A percentile compares a stretch with the other conserved stretches of the same genome.
Conservation (phyloP, 1,139 yeast genomes). For the Meyerozyma guilliermondii region DNA sequence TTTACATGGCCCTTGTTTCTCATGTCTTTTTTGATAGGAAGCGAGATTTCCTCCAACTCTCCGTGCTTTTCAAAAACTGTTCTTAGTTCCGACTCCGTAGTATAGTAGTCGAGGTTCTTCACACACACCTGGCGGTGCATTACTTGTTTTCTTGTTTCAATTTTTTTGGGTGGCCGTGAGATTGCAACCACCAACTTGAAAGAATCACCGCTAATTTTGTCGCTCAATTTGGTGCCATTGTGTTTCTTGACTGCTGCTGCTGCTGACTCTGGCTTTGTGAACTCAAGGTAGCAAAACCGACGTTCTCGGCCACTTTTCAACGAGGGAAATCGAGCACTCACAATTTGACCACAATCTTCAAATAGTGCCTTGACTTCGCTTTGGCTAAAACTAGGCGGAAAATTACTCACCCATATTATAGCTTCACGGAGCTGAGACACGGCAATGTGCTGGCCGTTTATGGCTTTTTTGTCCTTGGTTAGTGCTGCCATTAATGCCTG, state of each 20-base stretch:
- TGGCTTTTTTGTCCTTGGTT: constrained; percentile 49
- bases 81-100: constrained; percentile 22
- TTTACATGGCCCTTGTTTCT: constrained; percentile 23
- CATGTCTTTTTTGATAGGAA: constrained; percentile 40
- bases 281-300: constrained; percentile 76
- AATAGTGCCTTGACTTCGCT: constrained; percentile 41
- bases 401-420: constrained; percentile 69
- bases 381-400: constrained; percentile 52
- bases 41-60: constrained; percentile 41
- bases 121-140: constrained; percentile 51
- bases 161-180: constrained; percentile 44
- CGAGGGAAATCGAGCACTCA: constrained; percentile 65
- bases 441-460: constrained; percentile 37
- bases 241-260: constrained; percentile 37
- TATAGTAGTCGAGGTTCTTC: constrained; percentile 43
- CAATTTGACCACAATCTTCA: constrained; percentile 36
- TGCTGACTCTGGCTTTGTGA: constrained; percentile 41
- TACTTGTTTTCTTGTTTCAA: constrained; percentile 22
- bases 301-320: constrained; percentile 49
- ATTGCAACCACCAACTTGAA: constrained; percentile 48
- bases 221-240: constrained; percentile 30
- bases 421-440: constrained; percentile 44
- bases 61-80: constrained; percentile 25
- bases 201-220: constrained; percentile 15
- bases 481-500: constrained; percentile 55